A percentile compares a stretch with the other conserved stretches of the same genome.
Conservation (phyloP, 306 rosid genomes). For the Cotoneaster glaucophyllus region DNA sequence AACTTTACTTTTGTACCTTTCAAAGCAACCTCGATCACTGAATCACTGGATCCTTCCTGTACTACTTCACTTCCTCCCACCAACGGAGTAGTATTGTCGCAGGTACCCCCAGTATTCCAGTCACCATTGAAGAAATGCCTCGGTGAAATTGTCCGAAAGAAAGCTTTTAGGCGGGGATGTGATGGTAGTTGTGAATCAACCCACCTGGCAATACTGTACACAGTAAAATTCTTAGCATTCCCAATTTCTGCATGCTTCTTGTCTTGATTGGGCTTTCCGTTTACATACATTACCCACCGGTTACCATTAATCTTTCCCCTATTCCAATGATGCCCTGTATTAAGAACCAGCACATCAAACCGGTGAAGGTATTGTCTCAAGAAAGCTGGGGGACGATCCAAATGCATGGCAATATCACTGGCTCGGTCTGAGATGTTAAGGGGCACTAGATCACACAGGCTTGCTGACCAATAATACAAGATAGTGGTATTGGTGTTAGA, state of each 20-base stretch:
- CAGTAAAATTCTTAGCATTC: conserved; percentile 69
- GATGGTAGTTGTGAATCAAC: conserved; percentile 62
- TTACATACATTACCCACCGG: conserved; percentile 74
- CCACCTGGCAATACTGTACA: conserved; percentile 60
- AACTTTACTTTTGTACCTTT: conserved; percentile 71
- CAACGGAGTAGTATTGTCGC: conserved; percentile 67
- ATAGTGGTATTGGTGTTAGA: conserved; percentile 72
- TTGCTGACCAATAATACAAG: conserved; percentile 91
- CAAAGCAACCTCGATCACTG: conserved; percentile 53
- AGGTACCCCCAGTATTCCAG: conserved; percentile 89
- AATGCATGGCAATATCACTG: conserved; percentile 74
- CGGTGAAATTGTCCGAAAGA: conserved; percentile 87
- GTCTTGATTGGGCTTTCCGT: conserved; percentile 58
- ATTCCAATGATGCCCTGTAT: conserved; percentile 98
- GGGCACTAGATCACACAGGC: conserved; percentile 72
- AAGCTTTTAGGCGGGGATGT: conserved; percentile 61
- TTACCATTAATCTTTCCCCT: conserved; percentile 69
- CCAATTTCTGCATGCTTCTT: conserved; percentile 42
- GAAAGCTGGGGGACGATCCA: conserved; percentile 86
- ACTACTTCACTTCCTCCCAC: conserved; percentile 54
- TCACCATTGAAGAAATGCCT: conserved; percentile 81
- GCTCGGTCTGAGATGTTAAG: conserved; percentile 38
- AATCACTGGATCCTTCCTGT: conserved; percentile 61
- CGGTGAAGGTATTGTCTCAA: conserved; percentile 50
- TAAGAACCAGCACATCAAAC: conserved; percentile 77